These are phyloP conservation scores for Cordyceps cicadae DNA, from an alignment of 2,329 filamentous ascomycete genomes.

Conservation along the genomic window DNA sequence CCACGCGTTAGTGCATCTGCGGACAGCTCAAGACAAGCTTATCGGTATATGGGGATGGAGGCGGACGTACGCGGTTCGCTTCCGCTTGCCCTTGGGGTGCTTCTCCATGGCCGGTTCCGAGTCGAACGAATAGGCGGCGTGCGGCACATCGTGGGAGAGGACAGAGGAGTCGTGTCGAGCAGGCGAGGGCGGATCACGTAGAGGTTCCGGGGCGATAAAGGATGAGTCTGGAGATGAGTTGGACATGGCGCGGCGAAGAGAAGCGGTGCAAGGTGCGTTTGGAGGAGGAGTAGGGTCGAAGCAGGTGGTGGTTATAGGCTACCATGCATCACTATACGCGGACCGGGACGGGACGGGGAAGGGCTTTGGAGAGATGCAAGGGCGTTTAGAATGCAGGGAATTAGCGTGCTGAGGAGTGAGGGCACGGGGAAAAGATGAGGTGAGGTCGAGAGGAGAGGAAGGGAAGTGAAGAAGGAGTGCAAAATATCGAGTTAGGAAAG, in stretches of 20 bases:
- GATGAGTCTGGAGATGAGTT: slow-evolving; percentile 7
- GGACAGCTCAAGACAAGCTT: not conserved
- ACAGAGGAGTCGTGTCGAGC: slow-evolving; percentile 8
- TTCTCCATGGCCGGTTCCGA: slow-evolving; percentile 24
- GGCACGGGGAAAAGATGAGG: not conserved
- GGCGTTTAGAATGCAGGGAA: not conserved
- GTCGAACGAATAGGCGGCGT: slow-evolving; percentile 3
- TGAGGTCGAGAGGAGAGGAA: not conserved
- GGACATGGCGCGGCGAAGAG: slow-evolving; percentile 2
- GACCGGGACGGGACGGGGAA: not conserved
- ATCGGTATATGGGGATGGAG: not conserved
- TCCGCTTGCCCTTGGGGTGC: slow-evolving; percentile 54
- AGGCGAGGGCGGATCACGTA: slow-evolving; percentile 2
- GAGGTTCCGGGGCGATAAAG: slow-evolving; percentile 5
- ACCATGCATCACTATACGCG: slow-evolving; percentile 8
- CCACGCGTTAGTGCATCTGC: slow-evolving; percentile 11
- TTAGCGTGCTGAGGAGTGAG: not conserved
- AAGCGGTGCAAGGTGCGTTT: slow-evolving; percentile 4
- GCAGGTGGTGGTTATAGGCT: not conserved
- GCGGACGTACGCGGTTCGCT: slow-evolving; percentile 51
- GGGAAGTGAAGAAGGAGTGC: not conserved
- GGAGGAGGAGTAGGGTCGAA: slow-evolving; percentile 9
- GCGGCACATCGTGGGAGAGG: slow-evolving; percentile 4
- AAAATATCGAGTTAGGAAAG: slow-evolving; percentile 4
- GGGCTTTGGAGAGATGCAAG: not conserved